These are phyloP conservation scores for Colletotrichum endophyticum DNA, from an alignment of 2,329 filamentous ascomycete genomes.

Conservation along the genomic window DNA sequence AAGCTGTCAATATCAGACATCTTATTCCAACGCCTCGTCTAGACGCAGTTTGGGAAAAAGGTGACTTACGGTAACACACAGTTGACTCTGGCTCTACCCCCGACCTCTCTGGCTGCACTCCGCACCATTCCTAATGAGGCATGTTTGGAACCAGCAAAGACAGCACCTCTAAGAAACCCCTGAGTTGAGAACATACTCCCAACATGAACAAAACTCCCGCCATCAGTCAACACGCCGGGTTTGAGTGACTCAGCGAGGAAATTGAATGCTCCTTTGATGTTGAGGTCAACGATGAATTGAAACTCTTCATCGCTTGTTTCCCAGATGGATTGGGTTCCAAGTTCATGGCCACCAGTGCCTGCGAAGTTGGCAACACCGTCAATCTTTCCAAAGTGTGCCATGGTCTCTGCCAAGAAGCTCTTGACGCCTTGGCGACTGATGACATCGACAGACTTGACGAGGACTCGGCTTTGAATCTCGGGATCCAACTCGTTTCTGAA, in stretches of 20 bases:
- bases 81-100: slow-evolving; percentile 7
- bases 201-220: slow-evolving; percentile 10
- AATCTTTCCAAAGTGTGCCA: neutral
- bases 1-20: neutral
- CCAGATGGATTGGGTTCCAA: slow-evolving; percentile 3
- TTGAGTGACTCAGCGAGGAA: slow-evolving; percentile 3
- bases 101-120: slow-evolving; percentile 9
- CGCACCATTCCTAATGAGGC: slow-evolving; percentile 2
- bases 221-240: neutral
- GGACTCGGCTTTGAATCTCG: neutral
- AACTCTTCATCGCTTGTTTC: slow-evolving; percentile 1
- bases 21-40: neutral
- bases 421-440: neutral
- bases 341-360: slow-evolving; percentile 1
- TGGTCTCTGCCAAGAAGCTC: neutral
- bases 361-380: slow-evolving; percentile 10
- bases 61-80: neutral
- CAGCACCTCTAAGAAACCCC: slow-evolving; percentile 5
- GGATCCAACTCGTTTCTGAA: neutral
- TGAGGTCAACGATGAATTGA: slow-evolving; percentile 7
- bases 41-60: neutral
- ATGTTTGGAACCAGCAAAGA: slow-evolving; percentile 8
- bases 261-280: slow-evolving; percentile 3
- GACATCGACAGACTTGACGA: neutral
- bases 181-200: slow-evolving; percentile 12